Evolutionary conservation across 371 early-diverging fungal genomes (phyloP).

Genomic region (Edhazardia aedis): DNA sequence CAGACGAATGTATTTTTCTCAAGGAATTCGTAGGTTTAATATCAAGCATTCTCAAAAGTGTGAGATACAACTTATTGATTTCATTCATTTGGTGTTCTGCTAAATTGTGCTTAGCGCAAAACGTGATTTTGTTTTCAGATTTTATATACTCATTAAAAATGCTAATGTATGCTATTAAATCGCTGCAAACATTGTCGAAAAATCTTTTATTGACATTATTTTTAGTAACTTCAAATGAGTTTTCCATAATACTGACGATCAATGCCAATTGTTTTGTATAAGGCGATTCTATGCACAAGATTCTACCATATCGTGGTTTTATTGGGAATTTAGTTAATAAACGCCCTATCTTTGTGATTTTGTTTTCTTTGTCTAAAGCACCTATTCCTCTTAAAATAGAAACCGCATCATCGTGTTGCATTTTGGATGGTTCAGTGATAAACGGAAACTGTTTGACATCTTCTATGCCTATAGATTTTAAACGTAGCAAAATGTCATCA

Average conservation of each 20-base stretch:
- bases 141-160: not conserved
- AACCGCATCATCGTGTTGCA: not conserved
- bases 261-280: no score
- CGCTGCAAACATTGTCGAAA: not conserved
- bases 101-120: not conserved
- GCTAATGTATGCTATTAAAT: not conserved
- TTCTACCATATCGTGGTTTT: not conserved
- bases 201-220: not conserved
- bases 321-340: not conserved
- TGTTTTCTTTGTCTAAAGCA: not conserved
- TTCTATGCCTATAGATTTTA: constrained; percentile 78
- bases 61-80: no score
- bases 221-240: not conserved
- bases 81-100: no score
- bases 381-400: not conserved
- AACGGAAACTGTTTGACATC: constrained; percentile 82
- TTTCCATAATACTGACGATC: no score
- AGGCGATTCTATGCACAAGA: no score
- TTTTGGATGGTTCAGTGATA: constrained; percentile 53
- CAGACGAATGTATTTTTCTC: not conserved
- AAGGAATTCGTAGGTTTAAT: no score
- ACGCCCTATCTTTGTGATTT: not conserved
- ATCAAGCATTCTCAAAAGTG: no score
- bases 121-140: not conserved
- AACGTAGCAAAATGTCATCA: constrained; percentile 66